Base-by-base conservation (phyloP, 1,284 basidiomycete genomes). In the Pseudozyma flocculosa region DNA sequence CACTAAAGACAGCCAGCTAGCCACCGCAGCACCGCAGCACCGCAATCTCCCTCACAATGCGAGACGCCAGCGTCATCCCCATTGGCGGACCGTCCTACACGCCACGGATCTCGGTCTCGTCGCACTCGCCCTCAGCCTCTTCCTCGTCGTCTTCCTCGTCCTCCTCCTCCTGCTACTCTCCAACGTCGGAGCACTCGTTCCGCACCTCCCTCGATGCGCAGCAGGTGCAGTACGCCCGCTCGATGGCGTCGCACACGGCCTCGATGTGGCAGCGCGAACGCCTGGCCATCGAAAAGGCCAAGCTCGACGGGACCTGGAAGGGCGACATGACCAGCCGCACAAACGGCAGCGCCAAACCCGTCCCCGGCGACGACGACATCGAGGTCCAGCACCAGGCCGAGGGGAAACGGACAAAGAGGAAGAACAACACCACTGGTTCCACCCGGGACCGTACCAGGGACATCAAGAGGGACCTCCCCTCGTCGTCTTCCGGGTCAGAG, bases 261-360 rank as follows among this genome's bases (percentile, higher is more conserved):
- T 3, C 18, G 34, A 64, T 64, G 61, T 64, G 61, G 61, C 61
- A 64, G 50, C 47, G 43, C 24, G 57, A 64, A 45, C 45, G 61
- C 11, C 48, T 60, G 2, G 57, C 57, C 21, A 64, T 64, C 48
- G 61, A 64, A 48, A 60, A 60, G 40, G 50, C 61, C 11, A 64
- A 64, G 21, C 44, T 60, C 32, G 50, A 60, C 3, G 61, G 61
- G 0, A 64, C 61, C 14, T 64, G 58, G 43, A 60, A 54, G 7
- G 61, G 61, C 23, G 46, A 60, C 48, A 13, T 56, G 18, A 64
- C 61, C 1, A 47, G 43, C 0, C 17, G 61, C 4, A 54, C 60
- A 14, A 64, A 64, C 23, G 61, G 57, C 18, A 60, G 56, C 22
- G 61, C 61, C 5, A 39, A 48, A 10, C 60, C 60, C 3, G 14